A percentile compares a stretch with the other conserved stretches of the same genome.
phyloP scores from a whole-genome alignment of 2,329 filamentous ascomycete genomes.

The Furcasterigmium furcatum region DNA sequence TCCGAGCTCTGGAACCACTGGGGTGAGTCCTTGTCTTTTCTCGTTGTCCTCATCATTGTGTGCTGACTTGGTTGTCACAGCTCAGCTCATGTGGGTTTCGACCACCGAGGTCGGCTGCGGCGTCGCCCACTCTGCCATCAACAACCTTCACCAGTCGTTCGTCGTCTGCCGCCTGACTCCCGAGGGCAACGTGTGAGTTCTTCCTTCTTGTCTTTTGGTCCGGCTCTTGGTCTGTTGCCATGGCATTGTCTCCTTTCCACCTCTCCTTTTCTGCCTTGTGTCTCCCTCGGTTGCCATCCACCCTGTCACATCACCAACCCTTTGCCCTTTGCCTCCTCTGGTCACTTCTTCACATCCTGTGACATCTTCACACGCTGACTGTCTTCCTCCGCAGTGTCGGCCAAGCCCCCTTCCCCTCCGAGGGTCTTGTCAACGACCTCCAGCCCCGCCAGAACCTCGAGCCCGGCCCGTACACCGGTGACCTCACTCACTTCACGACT shows the following conservation, averaged over 20 bases:
- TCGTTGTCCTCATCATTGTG: background rate
- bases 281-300: too few species aligned
- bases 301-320: background rate
- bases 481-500: constrained; percentile 9
- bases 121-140: constrained; percentile 22
- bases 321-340: too few species aligned
- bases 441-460: constrained; percentile 3
- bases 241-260: too few species aligned
- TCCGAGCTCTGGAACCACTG: constrained; percentile 31
- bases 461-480: constrained; percentile 3
- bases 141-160: constrained; percentile 26
- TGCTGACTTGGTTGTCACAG: constrained; percentile 11
- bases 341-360: too few species aligned
- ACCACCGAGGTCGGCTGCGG: constrained; percentile 29
- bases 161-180: constrained; percentile 30
- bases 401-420: background rate
- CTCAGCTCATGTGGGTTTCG: constrained; percentile 31
- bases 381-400: background rate
- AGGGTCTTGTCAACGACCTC: background rate
- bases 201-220: background rate
- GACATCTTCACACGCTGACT: background rate
- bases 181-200: constrained; percentile 29
- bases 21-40: constrained; percentile 19
- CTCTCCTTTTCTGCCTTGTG: background rate
- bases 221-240: background rate